Base-by-base conservation (phyloP, 768 basidiomycete genomes). In the Amylocystis lapponica region DNA sequence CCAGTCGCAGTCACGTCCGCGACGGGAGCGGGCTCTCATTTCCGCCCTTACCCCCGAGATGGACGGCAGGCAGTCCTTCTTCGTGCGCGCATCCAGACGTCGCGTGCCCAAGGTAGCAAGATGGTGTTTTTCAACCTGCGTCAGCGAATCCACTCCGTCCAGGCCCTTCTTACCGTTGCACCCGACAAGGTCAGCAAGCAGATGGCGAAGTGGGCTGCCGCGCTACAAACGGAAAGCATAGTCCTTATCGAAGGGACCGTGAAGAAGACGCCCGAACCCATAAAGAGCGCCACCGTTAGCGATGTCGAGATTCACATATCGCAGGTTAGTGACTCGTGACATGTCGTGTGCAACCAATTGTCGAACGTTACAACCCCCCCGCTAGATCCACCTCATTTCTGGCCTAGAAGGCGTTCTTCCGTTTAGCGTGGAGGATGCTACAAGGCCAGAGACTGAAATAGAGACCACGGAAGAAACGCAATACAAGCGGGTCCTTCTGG, bases 51-150 rank as follows among this genome's bases (percentile, higher is more conserved):
- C 74, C 33, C 66, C 76, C 27, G 65, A 67, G 25, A 69, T 79
- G 52, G 78, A 83, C 48, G 91, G 82, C 5, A 70, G 94, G 58
- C 76, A 70, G 85, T 97, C 39, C 67, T 89, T 46, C 69, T 98
- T 48, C 86, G 95, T 51, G 93, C 92, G 11, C 81, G 96, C 43
- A 74, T 99, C 33, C 91, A 95, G 61, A 93, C 86, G 13, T 84
- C 86, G 21, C 83, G 96, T 42, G 86, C 88, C 0, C 90, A 96
- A 63, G 92, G 89, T 53, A 88, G 79, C 67, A 99, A 92, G 70
- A 92, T 97, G 81, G 87, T 88, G 39, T 99, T 99, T 67, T 67
- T 98, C 40, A 83, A 83, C 59, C 74, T 99, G 43, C 86, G 95
- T 46, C 95, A 99, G 63, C 78, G 87, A 53, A 83, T 76, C 12